Evolutionary conservation across 441 rosid species (phyloP).

Genomic region (Hypseocharis bilobata): DNA sequence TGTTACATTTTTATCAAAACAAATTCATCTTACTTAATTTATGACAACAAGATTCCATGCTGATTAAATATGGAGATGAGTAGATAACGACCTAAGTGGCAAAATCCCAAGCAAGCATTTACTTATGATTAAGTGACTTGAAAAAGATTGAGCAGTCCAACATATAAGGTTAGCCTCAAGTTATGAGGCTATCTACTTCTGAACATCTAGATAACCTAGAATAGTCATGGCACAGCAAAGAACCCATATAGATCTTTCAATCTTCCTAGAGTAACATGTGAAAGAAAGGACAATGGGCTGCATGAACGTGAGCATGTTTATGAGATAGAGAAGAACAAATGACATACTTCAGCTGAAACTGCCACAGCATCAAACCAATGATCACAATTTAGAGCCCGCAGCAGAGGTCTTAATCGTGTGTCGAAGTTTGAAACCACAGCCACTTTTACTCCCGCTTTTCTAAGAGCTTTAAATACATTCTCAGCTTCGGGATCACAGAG

Average conservation of each 20-base stretch:
- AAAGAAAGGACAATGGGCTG: neutral
- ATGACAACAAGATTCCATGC: neutral
- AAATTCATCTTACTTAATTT: neutral
- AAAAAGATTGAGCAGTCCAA: too few relatives aligned
- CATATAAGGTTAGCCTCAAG: too few relatives aligned
- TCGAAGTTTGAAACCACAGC: slow-evolving; percentile 89
- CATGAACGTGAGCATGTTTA: neutral
- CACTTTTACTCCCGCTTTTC: slow-evolving; percentile 62
- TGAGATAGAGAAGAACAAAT: neutral
- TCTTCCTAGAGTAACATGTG: neutral
- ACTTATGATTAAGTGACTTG: too few relatives aligned
- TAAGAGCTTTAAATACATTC: slow-evolving; percentile 66
- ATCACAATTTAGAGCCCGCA: slow-evolving; percentile 68
- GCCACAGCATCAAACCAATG: slow-evolving; percentile 91
- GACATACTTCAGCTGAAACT: slow-evolving; percentile 84
- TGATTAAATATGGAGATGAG: too few relatives aligned
- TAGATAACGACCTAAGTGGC: too few relatives aligned
- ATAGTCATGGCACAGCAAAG: neutral
- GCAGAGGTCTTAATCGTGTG: slow-evolving; percentile 74
- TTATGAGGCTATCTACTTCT: neutral
- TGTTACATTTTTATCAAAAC: too few relatives aligned
- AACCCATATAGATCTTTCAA: neutral
- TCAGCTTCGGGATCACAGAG: slow-evolving; percentile 79
- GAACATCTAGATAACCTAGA: neutral
- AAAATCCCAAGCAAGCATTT: neutral